Conservation (phyloP, 768 basidiomycete species). For the Solioccasus polychromus region DNA sequence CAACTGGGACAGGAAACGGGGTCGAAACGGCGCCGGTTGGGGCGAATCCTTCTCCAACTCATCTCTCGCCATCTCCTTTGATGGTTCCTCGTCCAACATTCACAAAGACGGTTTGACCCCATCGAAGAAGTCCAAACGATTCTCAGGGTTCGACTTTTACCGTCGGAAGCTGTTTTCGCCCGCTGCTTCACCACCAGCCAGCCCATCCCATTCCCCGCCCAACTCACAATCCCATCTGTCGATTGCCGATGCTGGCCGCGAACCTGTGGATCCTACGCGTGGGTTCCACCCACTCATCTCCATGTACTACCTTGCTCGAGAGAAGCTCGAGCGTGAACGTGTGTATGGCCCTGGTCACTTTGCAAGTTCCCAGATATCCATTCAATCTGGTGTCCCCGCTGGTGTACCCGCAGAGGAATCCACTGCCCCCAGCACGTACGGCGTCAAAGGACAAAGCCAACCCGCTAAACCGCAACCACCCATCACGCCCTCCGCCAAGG, state of each 20-base stretch:
- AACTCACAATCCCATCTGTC: constrained; percentile 56
- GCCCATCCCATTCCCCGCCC: constrained; percentile 61
- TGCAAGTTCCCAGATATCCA: constrained; percentile 83
- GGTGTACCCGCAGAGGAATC: constrained; percentile 20
- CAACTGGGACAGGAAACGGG: constrained; percentile 74
- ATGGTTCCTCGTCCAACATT: constrained; percentile 39
- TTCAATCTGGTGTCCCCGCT: constrained; percentile 35
- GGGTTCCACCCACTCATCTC: constrained; percentile 95
- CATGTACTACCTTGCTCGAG: constrained; percentile 93
- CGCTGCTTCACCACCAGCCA: constrained; percentile 43
- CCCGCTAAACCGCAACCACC: constrained; percentile 16
- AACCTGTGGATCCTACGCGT: constrained; percentile 76
- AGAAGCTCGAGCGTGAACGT: constrained; percentile 92
- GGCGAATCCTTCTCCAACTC: constrained; percentile 62
- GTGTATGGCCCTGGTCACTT: constrained; percentile 95
- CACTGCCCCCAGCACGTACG: constrained; percentile 12
- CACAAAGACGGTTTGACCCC: constrained; percentile 44
- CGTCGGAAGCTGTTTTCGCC: constrained; percentile 81
- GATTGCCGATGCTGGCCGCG: constrained; percentile 44
- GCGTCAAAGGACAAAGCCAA: constrained; percentile 35
- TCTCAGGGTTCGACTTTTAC: constrained; percentile 94
- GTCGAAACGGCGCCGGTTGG: constrained; percentile 46
- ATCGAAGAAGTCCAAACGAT: constrained; percentile 73
- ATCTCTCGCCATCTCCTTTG: constrained; percentile 64
- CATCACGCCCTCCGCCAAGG: constrained; percentile 37